Conservation (phyloP, 768 basidiomycete genomes). For the Hygrocybe coccinea region DNA sequence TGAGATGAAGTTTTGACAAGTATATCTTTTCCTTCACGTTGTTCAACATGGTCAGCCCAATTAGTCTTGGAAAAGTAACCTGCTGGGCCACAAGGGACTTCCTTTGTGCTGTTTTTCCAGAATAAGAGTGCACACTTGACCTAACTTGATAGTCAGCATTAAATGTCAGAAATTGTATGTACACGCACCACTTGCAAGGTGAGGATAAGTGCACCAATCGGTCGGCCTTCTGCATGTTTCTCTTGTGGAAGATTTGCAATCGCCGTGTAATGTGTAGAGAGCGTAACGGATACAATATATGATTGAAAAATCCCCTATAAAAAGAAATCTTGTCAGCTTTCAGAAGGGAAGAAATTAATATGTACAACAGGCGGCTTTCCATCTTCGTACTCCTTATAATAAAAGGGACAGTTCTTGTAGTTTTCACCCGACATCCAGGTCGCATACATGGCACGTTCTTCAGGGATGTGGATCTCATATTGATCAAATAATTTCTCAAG, state of each 20-base stretch:
- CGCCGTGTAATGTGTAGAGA: background rate
- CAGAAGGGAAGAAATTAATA: background rate
- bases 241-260: background rate
- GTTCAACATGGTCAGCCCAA: slow-evolving; percentile 6
- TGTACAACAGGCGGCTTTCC: background rate
- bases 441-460: background rate
- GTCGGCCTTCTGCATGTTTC: background rate
- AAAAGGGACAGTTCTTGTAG: background rate
- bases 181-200: background rate
- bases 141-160: background rate
- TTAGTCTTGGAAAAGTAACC: slow-evolving; percentile 9
- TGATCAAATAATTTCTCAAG: background rate
- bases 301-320: slow-evolving; percentile 9
- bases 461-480: background rate
- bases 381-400: too few species aligned
- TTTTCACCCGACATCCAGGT: background rate
- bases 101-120: background rate
- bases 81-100: background rate
- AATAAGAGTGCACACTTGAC: background rate
- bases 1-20: background rate
- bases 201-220: background rate
- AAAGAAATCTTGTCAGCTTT: background rate
- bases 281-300: background rate
- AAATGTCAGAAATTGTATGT: background rate
- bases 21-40: background rate